Base-by-base conservation (phyloP, 1,139 yeast species). In the Geotrichum reessii region DNA sequence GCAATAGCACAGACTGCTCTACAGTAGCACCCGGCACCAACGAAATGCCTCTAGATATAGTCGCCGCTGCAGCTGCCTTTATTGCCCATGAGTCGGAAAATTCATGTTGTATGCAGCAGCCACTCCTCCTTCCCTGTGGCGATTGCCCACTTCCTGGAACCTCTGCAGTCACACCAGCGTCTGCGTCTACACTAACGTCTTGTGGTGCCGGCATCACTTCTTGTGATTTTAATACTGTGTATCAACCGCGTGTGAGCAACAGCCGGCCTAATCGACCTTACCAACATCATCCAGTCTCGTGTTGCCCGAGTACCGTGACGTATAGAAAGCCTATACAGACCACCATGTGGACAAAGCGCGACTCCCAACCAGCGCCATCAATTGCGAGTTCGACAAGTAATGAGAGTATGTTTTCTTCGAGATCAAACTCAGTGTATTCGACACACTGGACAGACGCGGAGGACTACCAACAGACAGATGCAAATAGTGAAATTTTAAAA, bases 1-100 rank as follows among this genome's bases (percentile, higher is more conserved):
- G 42, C 17, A 37, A 12, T n/a, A 37, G 42, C 42, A 14, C 17
- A 14, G 42, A 37, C 42, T 37, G 42, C 17, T n/a, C 42, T 19
- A 19, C n/a, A 19, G 17, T 19, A 19, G 42, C 42, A 14, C 42
- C n/a, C 28, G 19, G n/a, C 17, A 7, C 22, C 8, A 21, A 22
- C 25, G 56, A 53, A 25, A 31, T 22, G 25, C 48, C 56, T n/a
- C 24, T 47, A 4, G 51, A 40, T 27, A 24, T 37, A 9, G 51
- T 53, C 14, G 51, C 51, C 4, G 51, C 56, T 24, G 51, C 56
- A n/a, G 51, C 56, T 4, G 44, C 24, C 9, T 24, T 47, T 21
- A 33, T 47, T 22, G 17, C 56, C 0, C 37, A 37, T 21, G 55
- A 52, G 25, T 19, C 49, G 24, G 22, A 28, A n/a, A 7, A 22